A percentile compares a stretch with the other conserved stretches of the same genome.
phyloP scores from a whole-genome alignment of 306 rosid genomes.

The Cucumis sativus region Cucumber_9930_V3 NC_026658.2:9841501-9842000 shows the following conservation, averaged over 20 bases:
- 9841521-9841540: background rate
- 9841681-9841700: background rate
- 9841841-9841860: background rate
- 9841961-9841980: background rate
- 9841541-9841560: background rate
- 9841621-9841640: background rate
- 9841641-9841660: background rate
- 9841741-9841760: background rate
- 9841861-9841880: background rate
- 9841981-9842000: background rate
- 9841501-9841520: background rate
- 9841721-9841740: background rate
- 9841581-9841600: background rate
- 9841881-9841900: background rate
- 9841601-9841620: background rate
- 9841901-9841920: background rate
- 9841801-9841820: background rate
- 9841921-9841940: background rate
- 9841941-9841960: background rate
- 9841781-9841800: background rate
- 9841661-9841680: background rate
- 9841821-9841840: background rate
- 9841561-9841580: background rate
- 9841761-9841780: background rate
- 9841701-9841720: background rate